Conservation (phyloP, 495 filamentous ascomycete species). For the Aspergillus affinis region DNA sequence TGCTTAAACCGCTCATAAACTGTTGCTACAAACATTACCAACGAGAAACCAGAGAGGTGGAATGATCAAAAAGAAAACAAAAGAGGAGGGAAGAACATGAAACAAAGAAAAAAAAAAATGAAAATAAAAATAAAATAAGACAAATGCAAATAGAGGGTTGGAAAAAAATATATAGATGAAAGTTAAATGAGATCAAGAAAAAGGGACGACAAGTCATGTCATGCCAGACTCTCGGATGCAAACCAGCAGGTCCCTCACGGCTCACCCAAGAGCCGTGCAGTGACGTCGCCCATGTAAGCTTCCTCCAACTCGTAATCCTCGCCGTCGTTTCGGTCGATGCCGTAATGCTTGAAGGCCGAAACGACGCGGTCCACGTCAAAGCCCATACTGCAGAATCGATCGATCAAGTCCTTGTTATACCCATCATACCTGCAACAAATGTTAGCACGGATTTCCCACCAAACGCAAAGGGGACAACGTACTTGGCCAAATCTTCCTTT, state of each 20-base stretch:
- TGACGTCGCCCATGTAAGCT: slow-evolving; percentile 86
- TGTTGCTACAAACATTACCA: neutral
- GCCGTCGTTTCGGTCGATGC: slow-evolving; percentile 73
- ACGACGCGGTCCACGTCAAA: slow-evolving; percentile 90
- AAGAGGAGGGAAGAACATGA: too few relatives aligned
- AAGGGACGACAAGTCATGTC: neutral
- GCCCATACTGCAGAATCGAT: slow-evolving; percentile 91
- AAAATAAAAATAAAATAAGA: too few relatives aligned
- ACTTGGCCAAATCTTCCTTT: slow-evolving; percentile 49
- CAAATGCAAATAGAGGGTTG: too few relatives aligned
- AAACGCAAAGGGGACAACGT: slow-evolving; percentile 8
- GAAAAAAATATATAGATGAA: too few relatives aligned
- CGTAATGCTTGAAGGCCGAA: slow-evolving; percentile 75
- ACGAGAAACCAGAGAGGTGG: neutral
- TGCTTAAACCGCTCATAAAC: neutral
- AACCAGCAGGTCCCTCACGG: slow-evolving; percentile 35
- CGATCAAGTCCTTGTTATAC: slow-evolving; percentile 82
- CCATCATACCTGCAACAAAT: slow-evolving; percentile 69
- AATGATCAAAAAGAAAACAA: neutral
- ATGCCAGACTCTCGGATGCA: neutral
- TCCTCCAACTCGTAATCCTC: slow-evolving; percentile 82
- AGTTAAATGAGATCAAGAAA: too few relatives aligned
- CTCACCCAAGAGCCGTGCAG: slow-evolving; percentile 79
- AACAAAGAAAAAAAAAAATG: neutral
- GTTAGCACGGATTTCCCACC: slow-evolving; percentile 15